Base-by-base conservation (phyloP, 2,329 filamentous ascomycete species). In the Verticillium longisporum region DNA sequence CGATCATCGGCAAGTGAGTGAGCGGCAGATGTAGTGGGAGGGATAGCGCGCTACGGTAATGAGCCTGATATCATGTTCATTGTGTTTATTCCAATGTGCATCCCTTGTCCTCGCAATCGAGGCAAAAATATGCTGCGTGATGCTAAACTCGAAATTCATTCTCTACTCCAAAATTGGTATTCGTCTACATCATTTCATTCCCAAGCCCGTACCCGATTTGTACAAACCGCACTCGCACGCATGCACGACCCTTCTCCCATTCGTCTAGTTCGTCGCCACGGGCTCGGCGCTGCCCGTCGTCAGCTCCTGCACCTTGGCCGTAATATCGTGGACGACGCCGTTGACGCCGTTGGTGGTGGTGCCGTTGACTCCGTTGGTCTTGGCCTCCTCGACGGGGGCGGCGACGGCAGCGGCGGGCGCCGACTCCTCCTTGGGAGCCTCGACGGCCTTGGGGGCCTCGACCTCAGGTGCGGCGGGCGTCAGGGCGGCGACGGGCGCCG, bases 401-500 rank as follows among this genome's bases (percentile, higher is more conserved):
- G 41, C 34, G 34, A 18, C 41, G 18, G 41, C 34, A 13, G 34
- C 34, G 34, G 34, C 34, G 34, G 34, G 7, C 7, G 34, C 7
- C 34, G 34, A 1, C 34, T 36, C 41, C 41, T 50, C 41, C 41
- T 50, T n/a, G 15, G 11, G 55, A 6, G 60, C n/a, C 32, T 63
- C 36, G 10, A 26, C 26, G 26, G 54, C 56, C 58, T 59, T n/a
- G 21, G 53, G 56, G 34, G 57, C 36, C n/a, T 7, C 57, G 6
- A 60, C n/a, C 32, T 63, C 36, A 10, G 34, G 34, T 14, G 57
- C 36, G 41, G 41, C 41, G 55, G 21, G 59, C 38, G 6, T 31
- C n/a, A 18, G 41, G 57, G 31, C 2, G 32, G 60, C 60, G 45
- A 62, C 62, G 53, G 64, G 57, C 31, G 86, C 78, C 21, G 91